Conservation (phyloP, 208 protist genomes). For the Wallacemonas sp. region DNA sequence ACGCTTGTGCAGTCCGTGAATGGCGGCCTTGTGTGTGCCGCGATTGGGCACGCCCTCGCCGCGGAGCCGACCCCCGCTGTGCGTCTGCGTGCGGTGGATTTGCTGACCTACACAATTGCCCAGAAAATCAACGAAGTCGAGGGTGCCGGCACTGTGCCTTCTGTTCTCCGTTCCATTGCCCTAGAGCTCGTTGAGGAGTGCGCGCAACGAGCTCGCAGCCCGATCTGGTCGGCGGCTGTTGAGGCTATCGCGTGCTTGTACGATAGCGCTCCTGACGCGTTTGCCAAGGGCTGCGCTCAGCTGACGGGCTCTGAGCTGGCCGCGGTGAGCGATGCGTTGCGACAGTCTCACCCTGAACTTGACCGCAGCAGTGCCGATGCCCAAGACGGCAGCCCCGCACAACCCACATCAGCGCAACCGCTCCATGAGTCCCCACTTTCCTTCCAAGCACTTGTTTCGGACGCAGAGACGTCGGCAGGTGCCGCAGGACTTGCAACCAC, state of each 20-base stretch:
- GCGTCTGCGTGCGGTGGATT: background rate
- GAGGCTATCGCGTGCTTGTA: background rate
- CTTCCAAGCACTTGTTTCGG: background rate
- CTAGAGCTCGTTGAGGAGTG: constrained; percentile 1
- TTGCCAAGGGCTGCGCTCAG: constrained; percentile 11
- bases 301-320: constrained; percentile 4
- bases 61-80: background rate
- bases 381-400: background rate
- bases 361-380: background rate
- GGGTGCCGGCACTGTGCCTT: background rate
- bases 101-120: background rate
- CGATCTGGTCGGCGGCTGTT: background rate
- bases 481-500: too few relatives aligned
- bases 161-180: constrained; percentile 1
- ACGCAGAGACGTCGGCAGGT: too few relatives aligned
- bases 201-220: background rate
- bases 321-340: constrained; percentile 1
- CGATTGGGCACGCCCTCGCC: background rate
- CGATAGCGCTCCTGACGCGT: background rate
- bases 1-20: background rate
- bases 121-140: background rate
- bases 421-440: too few relatives aligned
- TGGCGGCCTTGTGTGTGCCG: background rate
- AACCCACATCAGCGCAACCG: background rate
- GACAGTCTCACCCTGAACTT: constrained; percentile 3